phyloP scores from a whole-genome alignment of 768 basidiomycete genomes.

The Termitomyces sp. region DNA sequence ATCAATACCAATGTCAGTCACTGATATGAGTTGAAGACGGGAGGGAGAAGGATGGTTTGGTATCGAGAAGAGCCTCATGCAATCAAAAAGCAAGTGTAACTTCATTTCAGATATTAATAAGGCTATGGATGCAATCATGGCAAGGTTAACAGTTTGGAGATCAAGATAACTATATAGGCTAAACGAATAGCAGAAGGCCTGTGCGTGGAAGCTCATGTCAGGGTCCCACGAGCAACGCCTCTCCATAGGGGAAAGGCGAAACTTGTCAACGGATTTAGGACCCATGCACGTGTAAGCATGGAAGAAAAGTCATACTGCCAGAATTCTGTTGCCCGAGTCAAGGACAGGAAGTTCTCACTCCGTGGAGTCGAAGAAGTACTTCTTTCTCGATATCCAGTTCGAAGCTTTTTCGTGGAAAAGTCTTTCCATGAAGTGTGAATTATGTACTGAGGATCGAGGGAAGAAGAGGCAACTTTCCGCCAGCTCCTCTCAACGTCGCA shows the following conservation, averaged over 20 bases:
- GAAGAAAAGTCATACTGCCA: background rate
- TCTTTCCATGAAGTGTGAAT: background rate
- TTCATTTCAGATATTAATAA: background rate
- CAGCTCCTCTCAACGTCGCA: background rate
- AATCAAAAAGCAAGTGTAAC: background rate
- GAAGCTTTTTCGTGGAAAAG: too few species aligned
- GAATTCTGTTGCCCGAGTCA: background rate
- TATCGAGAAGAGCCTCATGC: background rate
- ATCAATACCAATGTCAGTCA: background rate
- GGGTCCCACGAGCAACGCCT: background rate
- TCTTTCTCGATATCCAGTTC: background rate
- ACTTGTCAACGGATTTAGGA: background rate
- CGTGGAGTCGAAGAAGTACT: background rate
- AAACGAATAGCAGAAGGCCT: background rate
- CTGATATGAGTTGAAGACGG: background rate
- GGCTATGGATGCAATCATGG: background rate
- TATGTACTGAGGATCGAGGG: too few species aligned
- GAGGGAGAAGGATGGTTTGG: background rate
- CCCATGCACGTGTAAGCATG: background rate
- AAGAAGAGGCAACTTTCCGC: too few species aligned
- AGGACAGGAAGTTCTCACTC: background rate
- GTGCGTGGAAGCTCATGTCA: background rate
- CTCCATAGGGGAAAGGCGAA: background rate
- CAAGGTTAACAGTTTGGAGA: background rate
- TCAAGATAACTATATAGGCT: background rate